Evolutionary conservation across 306 rosid genomes (phyloP), one percentile per base, ranked within the genome.

Genomic region (Medicago ruthenica): DNA sequence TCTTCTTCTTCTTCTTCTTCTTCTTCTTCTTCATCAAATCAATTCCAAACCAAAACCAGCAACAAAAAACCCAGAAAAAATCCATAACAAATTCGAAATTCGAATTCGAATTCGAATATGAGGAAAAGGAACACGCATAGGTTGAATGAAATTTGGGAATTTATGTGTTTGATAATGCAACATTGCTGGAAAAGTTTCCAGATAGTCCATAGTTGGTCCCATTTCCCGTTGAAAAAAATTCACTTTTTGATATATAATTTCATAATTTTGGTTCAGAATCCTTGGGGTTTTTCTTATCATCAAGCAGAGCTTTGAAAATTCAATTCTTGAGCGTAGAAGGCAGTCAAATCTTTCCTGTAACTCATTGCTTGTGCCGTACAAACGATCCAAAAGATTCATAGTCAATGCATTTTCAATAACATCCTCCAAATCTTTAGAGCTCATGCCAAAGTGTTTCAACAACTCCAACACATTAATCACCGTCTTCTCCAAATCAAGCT

Each of bases 121-220:
- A n/a, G n/a, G n/a, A n/a, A n/a, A n/a, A n/a, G n/a, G n/a, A n/a
- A n/a, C n/a, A n/a, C n/a, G n/a, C n/a, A n/a, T n/a, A n/a, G n/a
- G n/a, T n/a, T n/a, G n/a, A n/a, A n/a, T n/a, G n/a, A n/a, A n/a
- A n/a, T n/a, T n/a, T n/a, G n/a, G n/a, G n/a, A n/a, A n/a, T n/a
- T n/a, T n/a, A n/a, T n/a, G n/a, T n/a, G n/a, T n/a, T n/a, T 83
- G 83, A 65, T 81, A 90, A 80, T 73, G 70, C 85, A 90, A 78
- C 62, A 81, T 72, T 53, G 86, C 79, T 15, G 96, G 87, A 67
- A 88, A 80, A 71, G 31, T 39, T 7, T 76, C 71, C 6, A 83
- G 60, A 79, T 68, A 85, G 53, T 85, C 45, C 54, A 82, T 31
- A 47, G 96, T 81, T 21, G 87, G 55, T 54, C 84, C 82, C 80